Conservation (phyloP, 768 basidiomycete species). For the Cantharellus anzutake region DNA sequence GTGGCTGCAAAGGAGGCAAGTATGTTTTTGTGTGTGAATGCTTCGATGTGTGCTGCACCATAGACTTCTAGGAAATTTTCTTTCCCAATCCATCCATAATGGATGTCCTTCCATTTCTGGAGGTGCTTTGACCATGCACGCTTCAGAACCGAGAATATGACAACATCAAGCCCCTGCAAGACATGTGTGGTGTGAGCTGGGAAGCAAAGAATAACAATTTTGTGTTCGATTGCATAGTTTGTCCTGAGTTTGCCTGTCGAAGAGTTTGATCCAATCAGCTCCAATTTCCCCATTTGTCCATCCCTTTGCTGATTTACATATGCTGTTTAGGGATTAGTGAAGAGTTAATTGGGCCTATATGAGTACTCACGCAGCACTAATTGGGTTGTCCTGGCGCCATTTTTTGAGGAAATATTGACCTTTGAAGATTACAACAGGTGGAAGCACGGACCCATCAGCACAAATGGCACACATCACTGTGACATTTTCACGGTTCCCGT, state of each 20-base stretch:
- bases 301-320: neutral
- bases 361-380: neutral
- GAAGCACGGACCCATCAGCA: neutral
- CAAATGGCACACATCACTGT: conserved; percentile 4
- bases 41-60: neutral
- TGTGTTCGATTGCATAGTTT: conserved; percentile 21
- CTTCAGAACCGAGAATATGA: conserved; percentile 16
- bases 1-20: too few species aligned
- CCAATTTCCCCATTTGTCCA: neutral
- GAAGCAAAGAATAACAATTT: conserved; percentile 27
- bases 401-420: neutral
- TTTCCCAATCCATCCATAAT: neutral
- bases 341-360: too few species aligned
- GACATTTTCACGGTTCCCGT: conserved; percentile 2
- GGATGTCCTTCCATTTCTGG: neutral
- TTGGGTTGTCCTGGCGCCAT: conserved; percentile 4
- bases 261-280: conserved; percentile 10
- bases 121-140: conserved; percentile 9
- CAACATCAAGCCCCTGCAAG: conserved; percentile 3
- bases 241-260: conserved; percentile 21
- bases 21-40: too few species aligned
- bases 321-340: neutral
- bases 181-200: conserved; percentile 26
- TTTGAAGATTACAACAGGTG: conserved; percentile 5
- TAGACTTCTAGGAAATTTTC: neutral